Evolutionary conservation across 768 basidiomycete genomes (phyloP).

Genomic region (Russula ochroleuca): DNA sequence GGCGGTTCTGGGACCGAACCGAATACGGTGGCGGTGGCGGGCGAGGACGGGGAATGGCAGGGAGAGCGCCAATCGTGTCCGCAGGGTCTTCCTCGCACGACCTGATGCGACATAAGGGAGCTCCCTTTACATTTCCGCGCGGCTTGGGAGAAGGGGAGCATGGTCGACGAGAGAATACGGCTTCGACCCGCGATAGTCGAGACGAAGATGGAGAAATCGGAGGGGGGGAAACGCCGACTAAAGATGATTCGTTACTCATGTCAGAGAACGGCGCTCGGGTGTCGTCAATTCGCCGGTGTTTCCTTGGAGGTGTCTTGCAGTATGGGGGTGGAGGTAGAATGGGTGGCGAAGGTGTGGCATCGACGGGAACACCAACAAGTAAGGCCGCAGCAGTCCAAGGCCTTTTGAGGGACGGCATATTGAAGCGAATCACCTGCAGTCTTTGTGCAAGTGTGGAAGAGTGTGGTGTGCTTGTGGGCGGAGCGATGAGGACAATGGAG

Average conservation of each 20-base stretch:
- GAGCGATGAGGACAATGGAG: conserved; percentile 21
- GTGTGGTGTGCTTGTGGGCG: conserved; percentile 25
- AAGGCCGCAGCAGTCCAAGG: conserved; percentile 11
- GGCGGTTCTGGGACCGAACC: conserved; percentile 24
- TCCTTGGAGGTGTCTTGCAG: conserved; percentile 20
- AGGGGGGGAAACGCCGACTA: background rate
- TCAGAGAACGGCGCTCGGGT: conserved; percentile 19
- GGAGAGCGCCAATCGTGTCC: conserved; percentile 15
- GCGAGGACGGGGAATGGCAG: conserved; percentile 14
- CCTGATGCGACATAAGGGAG: conserved; percentile 7
- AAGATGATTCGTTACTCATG: conserved; percentile 24
- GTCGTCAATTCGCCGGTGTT: conserved; percentile 21
- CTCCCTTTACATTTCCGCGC: conserved; percentile 2
- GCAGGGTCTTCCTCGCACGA: conserved; percentile 17
- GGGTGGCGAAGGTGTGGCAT: conserved; percentile 17
- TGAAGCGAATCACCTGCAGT: conserved; percentile 7
- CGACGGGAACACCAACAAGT: conserved; percentile 14
- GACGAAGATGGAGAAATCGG: conserved; percentile 12
- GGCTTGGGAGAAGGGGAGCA: conserved; percentile 5
- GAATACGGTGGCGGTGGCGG: conserved; percentile 18
- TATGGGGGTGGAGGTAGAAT: conserved; percentile 15
- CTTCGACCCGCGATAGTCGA: conserved; percentile 3
- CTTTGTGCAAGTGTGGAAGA: conserved; percentile 21
- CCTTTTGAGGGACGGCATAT: conserved; percentile 25
- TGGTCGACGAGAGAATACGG: conserved; percentile 1